Conservation (phyloP, 1,139 yeast genomes). For the Blastobotrys raffinosifermentans region DNA sequence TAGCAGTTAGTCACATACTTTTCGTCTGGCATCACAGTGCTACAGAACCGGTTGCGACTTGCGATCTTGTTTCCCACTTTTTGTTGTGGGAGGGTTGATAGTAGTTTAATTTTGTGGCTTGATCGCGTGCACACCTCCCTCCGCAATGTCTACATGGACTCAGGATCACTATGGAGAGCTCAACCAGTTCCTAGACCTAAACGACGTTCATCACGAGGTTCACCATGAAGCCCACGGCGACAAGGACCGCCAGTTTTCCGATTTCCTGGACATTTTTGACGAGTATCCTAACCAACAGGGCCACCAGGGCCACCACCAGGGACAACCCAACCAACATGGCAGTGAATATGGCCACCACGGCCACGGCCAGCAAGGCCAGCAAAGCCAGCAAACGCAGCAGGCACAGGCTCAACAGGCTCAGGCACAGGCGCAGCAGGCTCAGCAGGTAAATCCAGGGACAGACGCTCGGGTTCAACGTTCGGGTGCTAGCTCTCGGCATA, state of each 20-base stretch:
- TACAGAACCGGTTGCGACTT: too few species aligned
- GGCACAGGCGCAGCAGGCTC: slow-evolving; percentile 2
- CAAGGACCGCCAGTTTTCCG: neutral
- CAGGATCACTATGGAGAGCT: neutral
- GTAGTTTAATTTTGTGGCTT: too few species aligned
- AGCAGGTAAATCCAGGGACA: slow-evolving; percentile 16
- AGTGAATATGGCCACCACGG: slow-evolving; percentile 6
- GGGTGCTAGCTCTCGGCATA: too few species aligned
- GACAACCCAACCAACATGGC: slow-evolving; percentile 7
- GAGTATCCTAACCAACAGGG: slow-evolving; percentile 9
- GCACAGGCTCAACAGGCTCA: neutral
- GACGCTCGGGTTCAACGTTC: too few species aligned
- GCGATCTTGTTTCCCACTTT: too few species aligned
- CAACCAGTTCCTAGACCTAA: neutral
- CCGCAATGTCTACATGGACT: too few species aligned
- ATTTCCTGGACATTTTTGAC: slow-evolving; percentile 1
- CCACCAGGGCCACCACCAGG: slow-evolving; percentile 6
- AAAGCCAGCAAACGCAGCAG: neutral
- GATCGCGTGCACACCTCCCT: too few species aligned
- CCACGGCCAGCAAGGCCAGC: slow-evolving; percentile 7
- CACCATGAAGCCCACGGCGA: neutral
- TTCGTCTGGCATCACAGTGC: too few species aligned
- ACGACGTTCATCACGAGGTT: neutral
- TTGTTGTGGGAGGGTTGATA: too few species aligned
- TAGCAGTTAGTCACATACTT: too few species aligned